These are phyloP conservation scores for Stenocarpella maydis DNA, from an alignment of 2,329 filamentous ascomycete genomes.

Conservation along the genomic window DNA sequence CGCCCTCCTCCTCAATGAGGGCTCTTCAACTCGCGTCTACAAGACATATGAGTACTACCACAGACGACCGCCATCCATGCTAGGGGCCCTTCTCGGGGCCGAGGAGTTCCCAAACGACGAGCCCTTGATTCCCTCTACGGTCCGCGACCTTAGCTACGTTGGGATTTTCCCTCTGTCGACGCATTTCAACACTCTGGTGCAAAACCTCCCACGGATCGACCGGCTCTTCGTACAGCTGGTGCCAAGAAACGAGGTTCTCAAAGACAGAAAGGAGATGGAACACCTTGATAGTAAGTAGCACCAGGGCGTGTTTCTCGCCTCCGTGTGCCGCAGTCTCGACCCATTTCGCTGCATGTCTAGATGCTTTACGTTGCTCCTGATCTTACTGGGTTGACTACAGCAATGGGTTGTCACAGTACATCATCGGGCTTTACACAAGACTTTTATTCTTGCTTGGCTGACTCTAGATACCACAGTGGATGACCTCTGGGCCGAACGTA, in stretches of 20 bases:
- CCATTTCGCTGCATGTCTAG: not conserved
- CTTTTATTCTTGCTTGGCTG: not conserved
- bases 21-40: slow-evolving; percentile 76
- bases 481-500: slow-evolving; percentile 28
- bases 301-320: not conserved
- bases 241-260: slow-evolving; percentile 46
- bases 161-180: slow-evolving; percentile 72
- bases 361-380: not conserved
- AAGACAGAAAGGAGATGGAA: slow-evolving; percentile 48
- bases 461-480: not conserved
- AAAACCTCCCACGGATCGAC: slow-evolving; percentile 58
- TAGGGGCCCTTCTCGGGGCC: slow-evolving; percentile 59
- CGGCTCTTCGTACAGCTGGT: slow-evolving; percentile 62
- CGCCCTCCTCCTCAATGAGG: slow-evolving; percentile 75
- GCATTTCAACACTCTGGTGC: slow-evolving; percentile 62
- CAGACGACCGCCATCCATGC: slow-evolving; percentile 68
- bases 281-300: slow-evolving; percentile 47
- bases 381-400: not conserved
- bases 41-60: slow-evolving; percentile 76
- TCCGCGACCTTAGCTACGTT: slow-evolving; percentile 65
- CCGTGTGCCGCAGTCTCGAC: not conserved
- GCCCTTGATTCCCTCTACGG: slow-evolving; percentile 49
- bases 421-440: no score
- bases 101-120: slow-evolving; percentile 49
- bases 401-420: no score